Conservation (phyloP, 164 flowering plant genomes). For the Piper longum region DNA sequence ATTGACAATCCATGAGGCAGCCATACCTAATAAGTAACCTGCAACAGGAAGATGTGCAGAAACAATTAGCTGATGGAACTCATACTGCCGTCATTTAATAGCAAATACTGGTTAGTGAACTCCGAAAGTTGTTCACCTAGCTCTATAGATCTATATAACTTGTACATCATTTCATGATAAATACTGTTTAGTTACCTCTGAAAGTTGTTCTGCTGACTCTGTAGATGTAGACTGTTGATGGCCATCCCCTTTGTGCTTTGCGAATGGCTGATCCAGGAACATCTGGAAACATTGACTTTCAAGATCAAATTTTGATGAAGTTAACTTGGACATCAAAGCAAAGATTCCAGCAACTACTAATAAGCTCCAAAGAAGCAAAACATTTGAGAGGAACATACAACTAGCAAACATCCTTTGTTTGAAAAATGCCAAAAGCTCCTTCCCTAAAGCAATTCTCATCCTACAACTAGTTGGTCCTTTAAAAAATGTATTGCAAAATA, state of each 20-base stretch:
- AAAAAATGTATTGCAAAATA: too few relatives aligned
- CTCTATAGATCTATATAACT: too few relatives aligned
- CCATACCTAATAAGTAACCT: conserved; percentile 71
- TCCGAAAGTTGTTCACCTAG: too few relatives aligned
- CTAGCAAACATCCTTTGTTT: too few relatives aligned
- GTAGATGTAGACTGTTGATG: conserved; percentile 35
- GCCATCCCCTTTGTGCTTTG: conserved; percentile 63
- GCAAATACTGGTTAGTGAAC: background rate
- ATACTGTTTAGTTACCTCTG: conserved; percentile 39
- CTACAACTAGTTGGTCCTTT: too few relatives aligned
- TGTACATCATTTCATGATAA: too few relatives aligned
- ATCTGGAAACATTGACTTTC: conserved; percentile 33
- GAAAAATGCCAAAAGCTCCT: too few relatives aligned
- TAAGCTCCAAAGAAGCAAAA: background rate
- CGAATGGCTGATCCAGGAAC: conserved; percentile 72
- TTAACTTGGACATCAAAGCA: background rate
- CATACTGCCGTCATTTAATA: background rate
- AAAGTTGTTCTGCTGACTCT: conserved; percentile 65
- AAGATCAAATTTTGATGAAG: background rate
- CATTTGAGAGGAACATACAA: background rate
- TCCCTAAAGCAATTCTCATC: too few relatives aligned
- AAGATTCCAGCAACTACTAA: background rate
- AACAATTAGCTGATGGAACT: background rate
- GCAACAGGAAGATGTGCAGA: conserved; percentile 12
- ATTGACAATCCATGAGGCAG: conserved; percentile 84